Percentiles rank a stretch among this genome's conserved stretches.
Conservation (phyloP, 2,329 filamentous ascomycete genomes). For the Monascus ruber region DNA sequence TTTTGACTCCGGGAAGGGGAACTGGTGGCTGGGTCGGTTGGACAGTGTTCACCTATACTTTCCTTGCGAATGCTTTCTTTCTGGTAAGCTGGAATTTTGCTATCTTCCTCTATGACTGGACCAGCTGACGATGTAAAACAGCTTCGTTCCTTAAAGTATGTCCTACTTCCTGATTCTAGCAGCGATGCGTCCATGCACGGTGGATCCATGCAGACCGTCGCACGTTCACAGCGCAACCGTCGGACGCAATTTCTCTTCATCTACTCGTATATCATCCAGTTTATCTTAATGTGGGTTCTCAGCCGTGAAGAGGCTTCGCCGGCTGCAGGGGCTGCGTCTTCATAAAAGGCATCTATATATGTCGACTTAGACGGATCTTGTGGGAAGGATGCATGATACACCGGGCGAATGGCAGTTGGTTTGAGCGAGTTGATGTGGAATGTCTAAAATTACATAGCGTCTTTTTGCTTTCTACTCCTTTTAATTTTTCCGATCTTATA, state of each 20-base stretch:
- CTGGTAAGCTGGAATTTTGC: slow-evolving; percentile 48
- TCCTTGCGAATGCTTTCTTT: slow-evolving; percentile 89
- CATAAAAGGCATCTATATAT: not conserved
- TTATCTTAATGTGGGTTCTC: slow-evolving; percentile 85
- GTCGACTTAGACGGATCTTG: too few species aligned
- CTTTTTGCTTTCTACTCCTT: too few species aligned
- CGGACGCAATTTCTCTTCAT: slow-evolving; percentile 86
- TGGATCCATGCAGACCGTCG: slow-evolving; percentile 56
- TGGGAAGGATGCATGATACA: too few species aligned
- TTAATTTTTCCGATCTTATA: too few species aligned
- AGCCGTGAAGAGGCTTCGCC: slow-evolving; percentile 38
- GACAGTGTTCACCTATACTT: slow-evolving; percentile 82
- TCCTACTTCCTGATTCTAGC: slow-evolving; percentile 75
- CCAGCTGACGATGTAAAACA: slow-evolving; percentile 24
- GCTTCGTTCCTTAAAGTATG: slow-evolving; percentile 92
- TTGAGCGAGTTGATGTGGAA: too few species aligned
- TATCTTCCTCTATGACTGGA: not conserved
- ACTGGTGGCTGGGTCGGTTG: slow-evolving; percentile 84
- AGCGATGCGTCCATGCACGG: slow-evolving; percentile 51
- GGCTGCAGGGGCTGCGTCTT: not conserved
- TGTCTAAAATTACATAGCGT: too few species aligned
- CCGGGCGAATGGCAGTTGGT: too few species aligned
- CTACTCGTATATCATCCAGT: slow-evolving; percentile 88
- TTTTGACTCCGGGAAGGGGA: slow-evolving; percentile 65
- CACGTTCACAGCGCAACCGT: slow-evolving; percentile 73